Base-by-base conservation (phyloP, 306 rosid genomes). In the Casuarina equisetifolia region DNA sequence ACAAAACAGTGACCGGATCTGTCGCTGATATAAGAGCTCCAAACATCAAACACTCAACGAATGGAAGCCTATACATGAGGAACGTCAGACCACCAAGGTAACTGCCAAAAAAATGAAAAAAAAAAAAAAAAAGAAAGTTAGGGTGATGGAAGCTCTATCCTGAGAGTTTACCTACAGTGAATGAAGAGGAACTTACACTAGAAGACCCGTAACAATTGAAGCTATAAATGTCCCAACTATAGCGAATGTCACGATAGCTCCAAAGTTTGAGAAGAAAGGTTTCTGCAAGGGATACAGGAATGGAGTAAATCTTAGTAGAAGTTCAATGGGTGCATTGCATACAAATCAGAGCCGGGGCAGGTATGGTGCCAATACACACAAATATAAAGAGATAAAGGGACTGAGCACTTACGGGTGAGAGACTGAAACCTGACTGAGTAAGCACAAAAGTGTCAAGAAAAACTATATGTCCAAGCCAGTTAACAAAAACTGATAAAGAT, bases 351-450 rank as follows among this genome's bases (percentile, higher is more conserved):
- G 70, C 12, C 35, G 69, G 72, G 32, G 42, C 9, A 3, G 20
- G 32, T 51, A 32, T 4, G 5, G 10, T 54, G 5, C 46, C 6
- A 55, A 4, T 45, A 38, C 67, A 17, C 17, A 75, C 72, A 71
- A 53, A 82, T 57, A 52, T 58, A 55, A 35, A 59, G 39, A 75
- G 80, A 15, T 54, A 76, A 39, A 19, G 17, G 49, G 1, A 63
- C 7, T 25, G 3, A 78, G 62, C 13, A 85, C 99, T 92, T 84
- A 95, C 99, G 75, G 99, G 99, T 77, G 96, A 78, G 39, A 95
- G 97, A 83, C 99, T 95, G 86, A 95, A 95, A 54, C 99, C 99
- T 74, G 99, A 95, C 85, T 95, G 99, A 88, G 99, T 95, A 84
- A 80, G 85, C 82, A 78, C 75, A 67, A 40, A 70, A 78, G 79